Conservation (phyloP, 1,284 basidiomycete genomes). For the Malassezia psittaci region DNA sequence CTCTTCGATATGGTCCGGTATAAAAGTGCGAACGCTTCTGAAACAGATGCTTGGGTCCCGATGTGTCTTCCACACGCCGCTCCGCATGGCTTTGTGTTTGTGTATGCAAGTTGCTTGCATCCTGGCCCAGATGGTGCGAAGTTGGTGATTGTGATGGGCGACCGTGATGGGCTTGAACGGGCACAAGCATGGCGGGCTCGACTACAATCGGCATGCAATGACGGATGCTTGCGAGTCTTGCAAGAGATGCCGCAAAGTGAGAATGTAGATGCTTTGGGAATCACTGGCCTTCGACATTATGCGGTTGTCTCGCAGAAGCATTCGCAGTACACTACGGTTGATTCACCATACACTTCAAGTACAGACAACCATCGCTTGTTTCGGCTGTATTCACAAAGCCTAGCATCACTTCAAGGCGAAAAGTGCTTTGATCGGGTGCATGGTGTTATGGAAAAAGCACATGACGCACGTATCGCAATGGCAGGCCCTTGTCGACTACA, state of each 20-base stretch:
- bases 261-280: constrained; percentile 56
- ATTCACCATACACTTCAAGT: background rate
- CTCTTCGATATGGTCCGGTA: constrained; percentile 53
- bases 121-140: constrained; percentile 16
- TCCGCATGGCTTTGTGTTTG: constrained; percentile 77
- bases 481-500: constrained; percentile 17
- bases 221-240: background rate
- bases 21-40: constrained; percentile 52
- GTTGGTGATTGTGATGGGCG: constrained; percentile 36
- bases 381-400: constrained; percentile 1
- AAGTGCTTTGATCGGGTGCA: too few relatives aligned
- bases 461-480: background rate
- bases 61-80: constrained; percentile 94
- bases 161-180: constrained; percentile 29
- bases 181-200: constrained; percentile 18
- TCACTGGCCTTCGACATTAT: constrained; percentile 84
- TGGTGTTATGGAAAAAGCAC: background rate
- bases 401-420: constrained; percentile 9
- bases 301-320: constrained; percentile 72
- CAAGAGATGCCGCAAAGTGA: constrained; percentile 2
- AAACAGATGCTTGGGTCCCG: constrained; percentile 72
- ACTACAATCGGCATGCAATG: background rate
- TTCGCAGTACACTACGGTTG: constrained; percentile 16
- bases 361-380: background rate
- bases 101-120: constrained; percentile 69